Base-by-base conservation (phyloP, 768 basidiomycete species). In the Boletellus ananiceps region DNA sequence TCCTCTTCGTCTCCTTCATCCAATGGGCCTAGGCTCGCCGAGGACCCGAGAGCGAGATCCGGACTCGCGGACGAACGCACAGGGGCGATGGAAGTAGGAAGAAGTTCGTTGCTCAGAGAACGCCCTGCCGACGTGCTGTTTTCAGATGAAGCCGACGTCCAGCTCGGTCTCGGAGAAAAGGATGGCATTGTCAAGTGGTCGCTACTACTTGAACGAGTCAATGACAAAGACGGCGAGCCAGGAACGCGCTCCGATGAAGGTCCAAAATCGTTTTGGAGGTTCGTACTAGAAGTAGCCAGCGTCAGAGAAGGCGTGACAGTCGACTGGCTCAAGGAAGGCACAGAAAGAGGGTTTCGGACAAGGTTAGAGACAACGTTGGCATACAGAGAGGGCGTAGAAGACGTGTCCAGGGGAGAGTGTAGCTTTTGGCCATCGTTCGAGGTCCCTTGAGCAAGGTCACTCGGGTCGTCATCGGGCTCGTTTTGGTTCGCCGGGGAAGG, bases 71-170 rank as follows among this genome's bases (percentile, higher is more conserved):
- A 51, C 9, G 47, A 29, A 21, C 51, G 49, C 6, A 44, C 43
- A 31, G 58, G 56, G 6, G 64, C 53, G 18, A 58, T 32, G 37
- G 52, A 50, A 15, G 43, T 1, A 33, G 52, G 46, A 12, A 33
- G 5, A 15, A 49, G 33, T 15, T 65, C 63, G 13, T 51, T 54
- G 23, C 51, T 55, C 11, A 47, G 31, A 12, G 60, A 51, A 35
- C 56, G 57, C 21, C 51, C 51, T 0, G 45, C 19, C 5, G 52
- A 50, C 11, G 36, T 33, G 13, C 55, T 57, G 31, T 41, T 48
- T 40, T 66, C 68, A 13, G 67, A 69, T 11, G 60, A 62, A 21
- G 42, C 34, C 4, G 60, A 63, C 13, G 60, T 47, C 62, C 57
- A 60, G 44, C 62, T 62, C 16, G 53, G 50, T 44, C 59, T 58